These are phyloP conservation scores for Fusarium sp. DNA, from an alignment of 2,329 filamentous ascomycete species.

Conservation along the genomic window DNA sequence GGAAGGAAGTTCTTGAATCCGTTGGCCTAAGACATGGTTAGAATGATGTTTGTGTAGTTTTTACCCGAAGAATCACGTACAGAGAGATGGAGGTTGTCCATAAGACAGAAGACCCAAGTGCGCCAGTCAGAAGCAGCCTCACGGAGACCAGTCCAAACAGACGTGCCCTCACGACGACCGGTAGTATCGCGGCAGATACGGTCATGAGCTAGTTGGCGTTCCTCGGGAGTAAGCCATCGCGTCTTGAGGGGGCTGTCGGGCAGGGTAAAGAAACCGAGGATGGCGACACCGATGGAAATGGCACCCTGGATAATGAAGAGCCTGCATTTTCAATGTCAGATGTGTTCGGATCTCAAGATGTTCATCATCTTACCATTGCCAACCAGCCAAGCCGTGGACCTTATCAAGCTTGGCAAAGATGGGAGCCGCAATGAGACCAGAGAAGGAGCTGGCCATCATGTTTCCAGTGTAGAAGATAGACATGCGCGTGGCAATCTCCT, in stretches of 20 bases:
- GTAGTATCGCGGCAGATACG: conserved; percentile 50
- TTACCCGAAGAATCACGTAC: conserved; percentile 14
- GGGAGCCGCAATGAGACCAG: conserved; percentile 57
- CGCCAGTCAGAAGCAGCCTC: conserved; percentile 42
- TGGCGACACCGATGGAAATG: conserved; percentile 43
- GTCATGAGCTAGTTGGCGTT: conserved; percentile 56
- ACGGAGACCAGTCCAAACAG: conserved; percentile 46
- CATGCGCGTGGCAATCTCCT: conserved; percentile 57
- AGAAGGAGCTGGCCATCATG: conserved; percentile 53
- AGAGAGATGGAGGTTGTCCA: conserved; percentile 32
- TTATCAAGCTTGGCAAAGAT: conserved; percentile 52
- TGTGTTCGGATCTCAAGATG: no score
- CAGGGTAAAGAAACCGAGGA: conserved; percentile 49
- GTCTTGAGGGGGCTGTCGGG: conserved; percentile 55
- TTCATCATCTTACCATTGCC: conserved; percentile 44
- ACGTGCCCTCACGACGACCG: conserved; percentile 48
- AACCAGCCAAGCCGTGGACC: conserved; percentile 39
- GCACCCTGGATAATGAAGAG: conserved; percentile 48
- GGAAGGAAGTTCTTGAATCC: conserved; percentile 49
- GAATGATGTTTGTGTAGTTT: conserved; percentile 1
- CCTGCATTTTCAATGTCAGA: conserved; percentile 1
- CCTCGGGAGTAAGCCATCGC: conserved; percentile 50
- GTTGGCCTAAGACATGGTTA: conserved; percentile 33
- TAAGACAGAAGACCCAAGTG: conserved; percentile 42
- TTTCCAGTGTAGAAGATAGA: conserved; percentile 59